Percentiles rank a stretch among this genome's conserved stretches.
These are phyloP conservation scores for Reticulascus tulasneorum DNA, from an alignment of 2,329 filamentous ascomycete species.

Conservation along the genomic window DNA sequence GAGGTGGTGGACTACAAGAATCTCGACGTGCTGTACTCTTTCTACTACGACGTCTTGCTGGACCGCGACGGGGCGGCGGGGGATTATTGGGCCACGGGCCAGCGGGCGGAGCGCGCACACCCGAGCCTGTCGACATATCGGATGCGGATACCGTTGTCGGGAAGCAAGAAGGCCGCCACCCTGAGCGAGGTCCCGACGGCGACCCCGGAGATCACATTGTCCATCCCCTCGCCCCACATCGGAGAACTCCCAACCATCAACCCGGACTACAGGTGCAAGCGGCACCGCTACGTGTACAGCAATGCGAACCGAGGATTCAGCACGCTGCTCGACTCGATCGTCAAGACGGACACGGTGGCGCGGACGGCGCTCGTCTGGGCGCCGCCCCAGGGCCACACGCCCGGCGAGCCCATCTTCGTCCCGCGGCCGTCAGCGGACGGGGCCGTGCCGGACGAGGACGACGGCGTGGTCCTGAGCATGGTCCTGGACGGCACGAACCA, in stretches of 20 bases:
- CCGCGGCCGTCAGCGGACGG: constrained; percentile 21
- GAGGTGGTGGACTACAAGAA: constrained; percentile 64
- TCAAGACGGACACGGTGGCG: constrained; percentile 60
- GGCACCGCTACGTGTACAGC: constrained; percentile 59
- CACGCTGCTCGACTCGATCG: constrained; percentile 58
- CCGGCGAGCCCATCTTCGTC: constrained; percentile 68
- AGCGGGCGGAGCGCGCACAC: constrained; percentile 29
- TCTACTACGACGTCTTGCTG: constrained; percentile 68
- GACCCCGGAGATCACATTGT: constrained; percentile 5
- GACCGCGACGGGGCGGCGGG: constrained; percentile 43
- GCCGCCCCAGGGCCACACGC: constrained; percentile 54
- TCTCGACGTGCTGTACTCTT: constrained; percentile 58
- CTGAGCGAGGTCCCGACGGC: constrained; percentile 4
- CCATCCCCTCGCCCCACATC: constrained; percentile 47
- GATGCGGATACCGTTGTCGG: constrained; percentile 29
- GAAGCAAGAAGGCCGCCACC: constrained; percentile 7
- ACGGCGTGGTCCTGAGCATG: constrained; percentile 58
- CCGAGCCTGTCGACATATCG: constrained; percentile 39
- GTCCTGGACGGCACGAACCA: constrained; percentile 58
- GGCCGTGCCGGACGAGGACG: constrained; percentile 49
- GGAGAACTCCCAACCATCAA: constrained; percentile 68
- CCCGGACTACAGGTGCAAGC: constrained; percentile 44
- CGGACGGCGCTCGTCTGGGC: constrained; percentile 54
- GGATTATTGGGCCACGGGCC: constrained; percentile 38
- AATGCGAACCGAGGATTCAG: constrained; percentile 52